Evolutionary conservation across 2,329 filamentous ascomycete species (phyloP).

Genomic region (Diaporthe sp.): DNA sequence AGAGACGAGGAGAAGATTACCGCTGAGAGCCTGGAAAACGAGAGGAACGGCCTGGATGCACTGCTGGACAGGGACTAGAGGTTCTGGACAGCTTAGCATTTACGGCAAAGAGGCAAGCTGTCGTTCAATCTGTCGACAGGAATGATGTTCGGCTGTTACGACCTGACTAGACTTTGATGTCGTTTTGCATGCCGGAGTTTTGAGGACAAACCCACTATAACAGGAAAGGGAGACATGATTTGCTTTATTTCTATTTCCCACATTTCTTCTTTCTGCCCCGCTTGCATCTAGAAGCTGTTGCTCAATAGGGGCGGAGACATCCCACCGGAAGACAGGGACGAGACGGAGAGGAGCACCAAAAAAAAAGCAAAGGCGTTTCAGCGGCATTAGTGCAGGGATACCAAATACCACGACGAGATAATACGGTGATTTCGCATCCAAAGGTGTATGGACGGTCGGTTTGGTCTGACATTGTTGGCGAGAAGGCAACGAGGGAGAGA

Average conservation of each 20-base stretch:
- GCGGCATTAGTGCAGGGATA: slow-evolving; percentile 29
- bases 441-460: background rate
- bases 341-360: background rate
- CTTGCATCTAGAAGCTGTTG: slow-evolving; percentile 34
- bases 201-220: slow-evolving; percentile 14
- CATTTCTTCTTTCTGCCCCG: background rate
- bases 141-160: slow-evolving; percentile 14
- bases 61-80: slow-evolving; percentile 58
- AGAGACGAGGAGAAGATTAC: slow-evolving; percentile 48
- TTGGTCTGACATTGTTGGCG: slow-evolving; percentile 2
- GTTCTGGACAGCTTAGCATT: background rate
- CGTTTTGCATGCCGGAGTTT: slow-evolving; percentile 31
- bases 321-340: background rate
- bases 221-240: slow-evolving; percentile 1
- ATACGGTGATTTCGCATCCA: slow-evolving; percentile 19
- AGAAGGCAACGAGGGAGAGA: background rate
- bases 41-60: slow-evolving; percentile 63
- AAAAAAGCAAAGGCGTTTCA: slow-evolving; percentile 31
- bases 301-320: background rate
- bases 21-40: slow-evolving; percentile 59
- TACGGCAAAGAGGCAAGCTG: background rate
- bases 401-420: slow-evolving; percentile 17
- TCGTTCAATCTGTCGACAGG: background rate
- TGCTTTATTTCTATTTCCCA: background rate
- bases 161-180: slow-evolving; percentile 1